phyloP scores from a whole-genome alignment of 225 moss, liverwort and hornwort species.

The Lunularia cruciata region DNA sequence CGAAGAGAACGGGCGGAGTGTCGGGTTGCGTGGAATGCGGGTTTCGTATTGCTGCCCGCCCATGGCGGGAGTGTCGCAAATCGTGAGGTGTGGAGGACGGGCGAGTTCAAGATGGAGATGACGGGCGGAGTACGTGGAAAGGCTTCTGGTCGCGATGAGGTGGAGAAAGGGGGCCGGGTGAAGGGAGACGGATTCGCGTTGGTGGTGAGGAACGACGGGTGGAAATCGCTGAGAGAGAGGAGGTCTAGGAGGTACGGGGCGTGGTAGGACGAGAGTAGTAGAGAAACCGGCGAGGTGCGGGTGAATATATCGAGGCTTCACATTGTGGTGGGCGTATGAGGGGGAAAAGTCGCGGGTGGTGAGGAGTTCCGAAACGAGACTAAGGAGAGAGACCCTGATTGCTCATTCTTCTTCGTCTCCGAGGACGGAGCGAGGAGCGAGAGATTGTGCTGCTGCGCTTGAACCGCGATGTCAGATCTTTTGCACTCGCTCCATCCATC shows the following conservation, averaged over 20 bases:
- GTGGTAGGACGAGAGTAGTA: background rate
- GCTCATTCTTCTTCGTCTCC: conserved; percentile 29
- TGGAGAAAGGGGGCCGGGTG: background rate
- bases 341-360: conserved; percentile 11
- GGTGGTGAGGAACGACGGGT: background rate
- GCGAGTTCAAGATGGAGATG: background rate
- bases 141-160: conserved; percentile 4
- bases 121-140: conserved; percentile 3
- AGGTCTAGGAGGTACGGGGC: too few species aligned
- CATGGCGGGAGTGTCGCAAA: background rate
- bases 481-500: conserved; percentile 26
- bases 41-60: conserved; percentile 8
- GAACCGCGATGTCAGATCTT: conserved; percentile 27
- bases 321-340: conserved; percentile 6
- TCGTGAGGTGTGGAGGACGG: background rate
- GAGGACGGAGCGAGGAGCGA: conserved; percentile 33
- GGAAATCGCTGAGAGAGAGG: conserved; percentile 2
- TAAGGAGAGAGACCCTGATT: conserved; percentile 7
- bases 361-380: conserved; percentile 20
- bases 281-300: background rate
- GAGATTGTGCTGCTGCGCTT: conserved; percentile 16
- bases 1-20: background rate
- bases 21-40: background rate
- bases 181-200: conserved; percentile 8
- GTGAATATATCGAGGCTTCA: background rate